Evolutionary conservation across 345 rosid species (phyloP).

Genomic region (Isatis tinctoria): DNA sequence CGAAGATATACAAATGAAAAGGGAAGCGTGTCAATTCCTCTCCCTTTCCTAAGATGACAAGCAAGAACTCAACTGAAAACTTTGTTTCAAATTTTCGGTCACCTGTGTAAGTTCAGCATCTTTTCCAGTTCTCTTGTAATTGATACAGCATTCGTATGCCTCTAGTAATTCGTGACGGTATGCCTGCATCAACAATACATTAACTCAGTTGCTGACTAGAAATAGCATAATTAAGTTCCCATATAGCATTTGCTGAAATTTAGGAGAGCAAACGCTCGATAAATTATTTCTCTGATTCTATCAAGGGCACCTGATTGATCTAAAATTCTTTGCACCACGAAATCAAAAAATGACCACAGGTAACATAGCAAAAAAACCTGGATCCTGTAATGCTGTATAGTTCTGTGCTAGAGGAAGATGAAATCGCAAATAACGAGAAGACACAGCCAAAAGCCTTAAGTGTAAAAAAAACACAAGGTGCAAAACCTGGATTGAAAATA

Average conservation of each 20-base stretch:
- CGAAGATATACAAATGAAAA: constrained; percentile 24
- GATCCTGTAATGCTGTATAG: neutral
- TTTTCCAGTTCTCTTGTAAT: constrained; percentile 79
- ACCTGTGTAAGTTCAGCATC: constrained; percentile 99
- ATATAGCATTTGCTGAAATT: neutral
- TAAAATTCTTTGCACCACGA: neutral
- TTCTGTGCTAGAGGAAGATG: constrained; percentile 1
- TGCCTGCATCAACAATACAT: constrained; percentile 53
- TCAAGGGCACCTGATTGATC: constrained; percentile 3
- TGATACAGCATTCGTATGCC: constrained; percentile 91
- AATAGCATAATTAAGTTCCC: constrained; percentile 3
- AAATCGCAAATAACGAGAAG: constrained; percentile 5
- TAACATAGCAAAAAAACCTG: neutral
- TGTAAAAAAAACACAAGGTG: neutral
- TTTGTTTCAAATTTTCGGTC: neutral
- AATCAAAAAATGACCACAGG: neutral
- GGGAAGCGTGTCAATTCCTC: constrained; percentile 8
- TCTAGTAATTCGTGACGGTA: constrained; percentile 81
- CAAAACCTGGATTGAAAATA: neutral
- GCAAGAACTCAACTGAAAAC: constrained; percentile 2
- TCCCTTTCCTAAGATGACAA: neutral
- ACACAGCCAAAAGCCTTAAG: neutral
- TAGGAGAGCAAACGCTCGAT: neutral
- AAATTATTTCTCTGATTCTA: neutral
- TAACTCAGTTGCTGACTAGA: constrained; percentile 8